phyloP scores from a whole-genome alignment of 768 basidiomycete genomes.

The Phylloporus rhodoxanthus region DNA sequence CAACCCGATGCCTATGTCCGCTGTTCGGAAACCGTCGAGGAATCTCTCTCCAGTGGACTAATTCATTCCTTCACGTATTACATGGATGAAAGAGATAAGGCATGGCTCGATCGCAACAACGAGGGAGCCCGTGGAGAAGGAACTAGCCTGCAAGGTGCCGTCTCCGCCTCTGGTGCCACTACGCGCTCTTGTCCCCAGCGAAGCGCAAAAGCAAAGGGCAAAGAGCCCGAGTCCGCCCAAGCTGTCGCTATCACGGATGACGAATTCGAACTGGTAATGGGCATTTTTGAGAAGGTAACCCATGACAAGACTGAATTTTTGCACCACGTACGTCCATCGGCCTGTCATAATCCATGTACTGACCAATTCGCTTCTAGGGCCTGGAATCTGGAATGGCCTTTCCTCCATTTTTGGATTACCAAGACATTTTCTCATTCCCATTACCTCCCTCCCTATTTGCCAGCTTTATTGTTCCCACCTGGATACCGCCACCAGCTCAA shows the following conservation, averaged over 20 bases:
- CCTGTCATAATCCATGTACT: background rate
- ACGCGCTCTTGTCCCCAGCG: slow-evolving; percentile 52
- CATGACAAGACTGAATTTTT: slow-evolving; percentile 85
- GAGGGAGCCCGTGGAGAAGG: slow-evolving; percentile 82
- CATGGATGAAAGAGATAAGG: slow-evolving; percentile 94
- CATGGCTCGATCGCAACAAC: slow-evolving; percentile 92
- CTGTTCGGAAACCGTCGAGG: slow-evolving; percentile 84
- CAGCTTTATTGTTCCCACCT: slow-evolving; percentile 57
- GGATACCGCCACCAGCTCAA: slow-evolving; percentile 58
- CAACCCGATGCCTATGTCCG: slow-evolving; percentile 65
- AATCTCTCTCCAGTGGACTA: slow-evolving; percentile 54
- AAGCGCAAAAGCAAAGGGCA: slow-evolving; percentile 78
- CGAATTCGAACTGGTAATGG: slow-evolving; percentile 94
- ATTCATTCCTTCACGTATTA: slow-evolving; percentile 79
- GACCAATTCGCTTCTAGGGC: slow-evolving; percentile 34
- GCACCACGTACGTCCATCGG: slow-evolving; percentile 62
- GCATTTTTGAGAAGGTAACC: slow-evolving; percentile 84
- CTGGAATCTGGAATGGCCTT: slow-evolving; percentile 64
- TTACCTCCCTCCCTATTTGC: slow-evolving; percentile 64
- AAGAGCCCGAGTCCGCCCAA: slow-evolving; percentile 66
- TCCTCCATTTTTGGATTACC: slow-evolving; percentile 69
- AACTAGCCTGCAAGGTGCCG: slow-evolving; percentile 67
- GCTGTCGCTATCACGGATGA: slow-evolving; percentile 77
- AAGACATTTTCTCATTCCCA: slow-evolving; percentile 56
- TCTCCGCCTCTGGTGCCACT: slow-evolving; percentile 45